A percentile compares a stretch with the other conserved stretches of the same genome.
Evolutionary conservation across 495 filamentous ascomycete species (phyloP).

Genomic region (Cercophora sp.): DNA sequence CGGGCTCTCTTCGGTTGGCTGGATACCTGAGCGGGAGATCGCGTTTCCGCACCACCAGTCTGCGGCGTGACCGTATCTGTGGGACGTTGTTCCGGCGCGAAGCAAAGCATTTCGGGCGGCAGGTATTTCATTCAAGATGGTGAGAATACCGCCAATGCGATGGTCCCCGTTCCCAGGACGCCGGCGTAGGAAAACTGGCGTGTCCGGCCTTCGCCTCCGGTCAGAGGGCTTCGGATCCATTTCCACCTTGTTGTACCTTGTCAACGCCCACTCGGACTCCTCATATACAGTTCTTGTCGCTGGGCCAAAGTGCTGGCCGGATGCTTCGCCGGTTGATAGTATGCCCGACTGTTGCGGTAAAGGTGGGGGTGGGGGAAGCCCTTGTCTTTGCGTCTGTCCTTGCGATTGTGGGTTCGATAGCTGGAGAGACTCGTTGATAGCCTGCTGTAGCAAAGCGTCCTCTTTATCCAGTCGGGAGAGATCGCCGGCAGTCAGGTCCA

Average conservation of each 20-base stretch:
- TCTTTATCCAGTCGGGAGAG: conserved; percentile 27
- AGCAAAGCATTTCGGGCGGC: conserved; percentile 71
- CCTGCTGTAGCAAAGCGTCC: conserved; percentile 37
- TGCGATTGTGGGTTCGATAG: too few species aligned
- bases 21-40: conserved; percentile 55
- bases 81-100: too few species aligned
- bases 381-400: too few species aligned
- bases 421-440: conserved; percentile 14
- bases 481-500: conserved; percentile 31
- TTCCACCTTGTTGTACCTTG: conserved; percentile 30
- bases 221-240: conserved; percentile 36
- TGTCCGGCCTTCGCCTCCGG: conserved; percentile 54
- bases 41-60: conserved; percentile 84
- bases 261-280: conserved; percentile 72
- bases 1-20: too few species aligned
- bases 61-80: conserved; percentile 64
- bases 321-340: conserved; percentile 27
- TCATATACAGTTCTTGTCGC: conserved; percentile 73
- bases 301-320: conserved; percentile 56
- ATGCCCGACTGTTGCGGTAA: conserved; percentile 45
- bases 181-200: conserved; percentile 67
- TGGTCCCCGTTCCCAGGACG: conserved; percentile 29
- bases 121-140: conserved; percentile 83
- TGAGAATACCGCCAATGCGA: conserved; percentile 65
- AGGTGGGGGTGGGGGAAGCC: conserved; percentile 35